Base-by-base conservation (phyloP, 345 rosid genomes). In the Barbarea vulgaris region DNA sequence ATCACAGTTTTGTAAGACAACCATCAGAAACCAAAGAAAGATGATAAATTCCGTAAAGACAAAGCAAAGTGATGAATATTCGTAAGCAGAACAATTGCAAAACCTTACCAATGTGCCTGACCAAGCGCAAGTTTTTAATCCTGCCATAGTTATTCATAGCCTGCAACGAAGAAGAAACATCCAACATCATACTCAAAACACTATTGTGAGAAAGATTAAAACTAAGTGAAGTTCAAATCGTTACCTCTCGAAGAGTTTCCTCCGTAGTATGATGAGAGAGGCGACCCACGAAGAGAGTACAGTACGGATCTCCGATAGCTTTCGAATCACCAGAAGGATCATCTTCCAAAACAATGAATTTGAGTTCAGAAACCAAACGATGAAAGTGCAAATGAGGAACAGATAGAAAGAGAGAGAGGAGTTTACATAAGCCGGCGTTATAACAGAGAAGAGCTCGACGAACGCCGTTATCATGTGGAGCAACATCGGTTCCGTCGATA, bases 371-470 rank as follows among this genome's bases (percentile, higher is more conserved):
- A 31, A 28, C 58, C 9, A 22, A 50, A 7, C 3, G 7, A 6
- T 3, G 0, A 55, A 19, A 9, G 27, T 7, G 46, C 11, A 31
- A 31, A 41, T 8, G 53, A 60, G 14, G 13, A 14, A 10, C 11
- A 60, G 27, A 48, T 5, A 22, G 53, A 72, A 28, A 27, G 52
- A 50, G 19, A 25, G 21, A 70, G n/a, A n/a, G n/a, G n/a, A n/a
- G 51, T 12, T 36, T 85, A 91, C 98, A 90, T 84, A 94, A 91
- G 64, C 87, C 87, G 54, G 91, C 87, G 31, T 89, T 77, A 75
- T 89, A 91, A 81, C 97, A 91, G 82, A 91, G 96, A 4, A 82
- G 84, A 69, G 98, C 93, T 15, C 97, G 91, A 76, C 83, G 85
- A 9, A 91, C 81, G 66, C 81, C 96, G 81, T 86, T 86, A 75